Evolutionary conservation across 164 flowering plant species (phyloP).

Genomic region (Magnolia sinica): DNA sequence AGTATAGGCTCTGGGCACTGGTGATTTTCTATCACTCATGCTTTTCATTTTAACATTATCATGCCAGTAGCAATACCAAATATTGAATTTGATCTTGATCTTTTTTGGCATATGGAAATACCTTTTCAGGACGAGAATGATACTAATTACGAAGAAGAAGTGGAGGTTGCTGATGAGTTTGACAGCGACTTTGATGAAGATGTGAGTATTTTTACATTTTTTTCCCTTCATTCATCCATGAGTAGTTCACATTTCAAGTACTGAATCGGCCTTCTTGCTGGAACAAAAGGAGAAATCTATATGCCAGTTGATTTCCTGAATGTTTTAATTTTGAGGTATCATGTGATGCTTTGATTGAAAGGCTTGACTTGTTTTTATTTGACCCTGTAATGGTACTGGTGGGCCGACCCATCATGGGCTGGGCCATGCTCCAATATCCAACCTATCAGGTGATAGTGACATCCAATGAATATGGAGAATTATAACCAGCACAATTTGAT

Average conservation of each 20-base stretch:
- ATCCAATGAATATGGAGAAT: neutral
- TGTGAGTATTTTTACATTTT: slow-evolving; percentile 41
- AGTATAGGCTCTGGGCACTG: too few relatives aligned
- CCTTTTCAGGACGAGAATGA: slow-evolving; percentile 73
- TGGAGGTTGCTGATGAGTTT: slow-evolving; percentile 84
- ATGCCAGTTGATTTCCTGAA: too few relatives aligned
- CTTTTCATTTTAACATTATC: too few relatives aligned
- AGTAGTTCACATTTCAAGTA: neutral
- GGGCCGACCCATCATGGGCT: neutral
- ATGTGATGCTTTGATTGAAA: neutral
- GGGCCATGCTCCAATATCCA: neutral
- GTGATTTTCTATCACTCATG: too few relatives aligned
- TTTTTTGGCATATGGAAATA: neutral
- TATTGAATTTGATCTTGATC: neutral
- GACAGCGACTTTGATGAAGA: slow-evolving; percentile 96
- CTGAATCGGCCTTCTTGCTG: too few relatives aligned
- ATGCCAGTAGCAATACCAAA: neutral
- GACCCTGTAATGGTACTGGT: neutral
- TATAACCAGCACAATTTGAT: neutral
- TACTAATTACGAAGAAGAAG: slow-evolving; percentile 69
- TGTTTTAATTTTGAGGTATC: too few relatives aligned
- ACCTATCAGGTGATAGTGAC: neutral
- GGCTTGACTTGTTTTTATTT: neutral
- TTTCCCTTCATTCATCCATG: neutral
- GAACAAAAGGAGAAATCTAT: too few relatives aligned